These are phyloP conservation scores for Phlegmacium glaucopus DNA, from an alignment of 768 basidiomycete species.

Conservation along the genomic window DNA sequence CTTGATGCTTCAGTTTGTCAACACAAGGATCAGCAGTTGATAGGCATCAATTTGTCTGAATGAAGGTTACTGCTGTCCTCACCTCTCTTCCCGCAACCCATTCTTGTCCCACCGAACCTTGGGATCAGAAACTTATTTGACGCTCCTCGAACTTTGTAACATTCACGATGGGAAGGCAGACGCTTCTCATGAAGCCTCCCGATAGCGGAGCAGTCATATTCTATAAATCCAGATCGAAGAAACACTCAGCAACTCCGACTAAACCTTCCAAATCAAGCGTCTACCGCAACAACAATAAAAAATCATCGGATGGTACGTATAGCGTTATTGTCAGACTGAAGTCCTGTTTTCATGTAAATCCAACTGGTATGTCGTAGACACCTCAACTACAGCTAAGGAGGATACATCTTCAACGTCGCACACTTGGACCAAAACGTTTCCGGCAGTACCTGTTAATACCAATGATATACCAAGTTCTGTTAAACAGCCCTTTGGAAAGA, in stretches of 20 bases:
- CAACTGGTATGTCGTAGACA: too few species aligned
- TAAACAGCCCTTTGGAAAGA: not conserved
- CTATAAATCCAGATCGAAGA: slow-evolving; percentile 12
- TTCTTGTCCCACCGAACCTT: too few species aligned
- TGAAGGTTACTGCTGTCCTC: too few species aligned
- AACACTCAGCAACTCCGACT: not conserved
- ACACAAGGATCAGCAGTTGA: too few species aligned
- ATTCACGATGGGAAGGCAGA: slow-evolving; percentile 15
- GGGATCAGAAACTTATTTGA: not conserved
- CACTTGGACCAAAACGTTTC: not conserved
- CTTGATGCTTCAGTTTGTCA: too few species aligned
- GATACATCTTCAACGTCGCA: too few species aligned
- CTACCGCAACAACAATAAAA: not conserved
- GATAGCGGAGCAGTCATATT: slow-evolving; percentile 22
- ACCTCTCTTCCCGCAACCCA: too few species aligned
- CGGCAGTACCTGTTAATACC: not conserved
- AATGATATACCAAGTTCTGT: not conserved
- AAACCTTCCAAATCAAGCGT: not conserved
- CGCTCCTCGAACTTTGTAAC: not conserved
- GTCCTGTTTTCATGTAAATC: too few species aligned
- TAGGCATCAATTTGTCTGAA: too few species aligned
- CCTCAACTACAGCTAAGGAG: too few species aligned
- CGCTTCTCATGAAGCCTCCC: slow-evolving; percentile 7
- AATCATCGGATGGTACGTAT: too few species aligned
- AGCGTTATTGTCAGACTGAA: too few species aligned